Conservation (phyloP, 305 asterid genomes). For the Fraxinus paxiana region DNA sequence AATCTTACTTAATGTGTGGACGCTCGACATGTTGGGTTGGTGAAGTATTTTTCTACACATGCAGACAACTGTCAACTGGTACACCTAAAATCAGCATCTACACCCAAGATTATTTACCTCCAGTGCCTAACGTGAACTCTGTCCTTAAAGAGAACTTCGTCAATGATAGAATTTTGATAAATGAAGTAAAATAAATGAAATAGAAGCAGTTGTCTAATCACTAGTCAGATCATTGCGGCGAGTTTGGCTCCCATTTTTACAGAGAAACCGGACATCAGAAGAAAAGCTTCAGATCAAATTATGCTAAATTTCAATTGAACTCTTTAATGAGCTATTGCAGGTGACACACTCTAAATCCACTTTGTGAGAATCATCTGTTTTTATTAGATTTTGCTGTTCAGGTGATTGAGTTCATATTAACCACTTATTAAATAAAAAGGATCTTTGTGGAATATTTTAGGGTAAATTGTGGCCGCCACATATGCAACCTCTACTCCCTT, state of each 20-base stretch:
- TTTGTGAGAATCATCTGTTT: background rate
- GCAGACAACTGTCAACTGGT: background rate
- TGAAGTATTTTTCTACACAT: background rate
- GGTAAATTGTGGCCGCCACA: background rate
- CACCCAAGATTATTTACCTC: background rate
- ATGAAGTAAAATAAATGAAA: background rate
- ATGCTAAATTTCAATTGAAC: background rate
- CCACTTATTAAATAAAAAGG: background rate
- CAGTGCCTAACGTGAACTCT: background rate
- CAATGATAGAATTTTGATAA: background rate
- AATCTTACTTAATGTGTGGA: background rate
- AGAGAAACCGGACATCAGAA: background rate
- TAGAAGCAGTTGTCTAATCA: background rate
- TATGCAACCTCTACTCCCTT: background rate
- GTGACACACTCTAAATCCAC: background rate
- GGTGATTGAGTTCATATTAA: background rate
- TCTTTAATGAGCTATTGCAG: background rate
- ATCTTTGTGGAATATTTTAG: background rate
- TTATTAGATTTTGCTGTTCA: background rate
- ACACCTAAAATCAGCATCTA: background rate
- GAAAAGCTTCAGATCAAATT: background rate
- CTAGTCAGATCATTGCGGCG: background rate
- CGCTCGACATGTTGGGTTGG: background rate
- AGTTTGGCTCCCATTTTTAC: background rate
- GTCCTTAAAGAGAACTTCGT: background rate